These are phyloP conservation scores for Jatropha curcas DNA, from an alignment of 345 rosid species.

Conservation along the genomic window DNA sequence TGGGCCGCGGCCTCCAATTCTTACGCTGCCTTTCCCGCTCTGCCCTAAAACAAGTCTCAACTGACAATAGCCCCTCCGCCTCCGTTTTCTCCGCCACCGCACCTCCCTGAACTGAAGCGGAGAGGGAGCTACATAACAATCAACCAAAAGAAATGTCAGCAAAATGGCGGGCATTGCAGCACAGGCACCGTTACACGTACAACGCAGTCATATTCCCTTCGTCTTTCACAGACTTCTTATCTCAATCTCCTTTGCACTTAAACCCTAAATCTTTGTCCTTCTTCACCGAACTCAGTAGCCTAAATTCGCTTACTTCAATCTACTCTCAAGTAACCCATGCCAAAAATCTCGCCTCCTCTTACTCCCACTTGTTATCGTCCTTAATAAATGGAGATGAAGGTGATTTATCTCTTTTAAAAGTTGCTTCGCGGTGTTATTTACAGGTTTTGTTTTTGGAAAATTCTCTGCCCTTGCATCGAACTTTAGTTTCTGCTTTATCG, in stretches of 20 bases:
- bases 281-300: conserved; percentile 44
- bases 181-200: conserved; percentile 95
- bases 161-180: conserved; percentile 95
- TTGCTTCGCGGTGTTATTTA: conserved; percentile 54
- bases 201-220: conserved; percentile 73
- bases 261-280: conserved; percentile 40
- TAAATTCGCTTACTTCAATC: conserved; percentile 68
- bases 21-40: background rate
- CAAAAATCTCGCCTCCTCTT: conserved; percentile 63
- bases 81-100: background rate
- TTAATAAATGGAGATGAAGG: conserved; percentile 16
- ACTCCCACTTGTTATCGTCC: conserved; percentile 41
- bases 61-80: background rate
- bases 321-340: conserved; percentile 72
- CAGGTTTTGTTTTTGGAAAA: conserved; percentile 81
- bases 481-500: conserved; percentile 69
- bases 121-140: background rate
- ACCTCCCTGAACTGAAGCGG: background rate
- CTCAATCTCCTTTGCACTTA: conserved; percentile 32
- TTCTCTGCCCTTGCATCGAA: conserved; percentile 74
- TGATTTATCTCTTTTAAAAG: conserved; percentile 26
- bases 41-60: background rate
- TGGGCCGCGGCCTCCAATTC: no score
- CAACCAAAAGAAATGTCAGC: conserved; percentile 61
- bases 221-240: conserved; percentile 46